Conservation (phyloP, 2,329 filamentous ascomycete species). For the Ophiostoma tasmaniense region DNA sequence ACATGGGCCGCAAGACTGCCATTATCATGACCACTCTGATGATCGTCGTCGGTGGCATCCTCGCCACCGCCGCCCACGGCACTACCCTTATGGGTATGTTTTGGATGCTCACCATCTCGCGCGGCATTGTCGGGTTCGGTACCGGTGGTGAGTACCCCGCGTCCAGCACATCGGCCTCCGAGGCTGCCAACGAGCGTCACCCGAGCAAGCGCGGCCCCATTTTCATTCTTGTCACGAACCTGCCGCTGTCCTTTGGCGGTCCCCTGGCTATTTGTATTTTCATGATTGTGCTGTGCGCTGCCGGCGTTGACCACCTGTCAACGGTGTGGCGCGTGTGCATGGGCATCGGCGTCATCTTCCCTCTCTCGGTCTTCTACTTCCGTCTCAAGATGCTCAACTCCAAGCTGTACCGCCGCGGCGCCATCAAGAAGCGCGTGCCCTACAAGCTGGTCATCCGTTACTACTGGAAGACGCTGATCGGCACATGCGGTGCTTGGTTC, state of each 20-base stretch:
- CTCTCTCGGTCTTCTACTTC: slow-evolving; percentile 45
- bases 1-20: slow-evolving; percentile 40
- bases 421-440: slow-evolving; percentile 37
- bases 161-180: slow-evolving; percentile 39
- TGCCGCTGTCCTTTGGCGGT: slow-evolving; percentile 42
- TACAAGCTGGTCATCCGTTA: slow-evolving; percentile 39
- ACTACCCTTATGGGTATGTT: slow-evolving; percentile 33
- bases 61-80: slow-evolving; percentile 40
- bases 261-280: slow-evolving; percentile 42
- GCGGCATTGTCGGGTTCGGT: slow-evolving; percentile 35
- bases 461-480: slow-evolving; percentile 42
- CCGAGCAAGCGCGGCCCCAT: slow-evolving; percentile 36
- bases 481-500: slow-evolving; percentile 44
- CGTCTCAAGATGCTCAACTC: slow-evolving; percentile 44
- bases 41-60: slow-evolving; percentile 35
- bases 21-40: slow-evolving; percentile 39
- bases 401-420: slow-evolving; percentile 38
- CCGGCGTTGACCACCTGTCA: slow-evolving; percentile 30
- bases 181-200: slow-evolving; percentile 43
- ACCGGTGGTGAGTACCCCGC: slow-evolving; percentile 48
- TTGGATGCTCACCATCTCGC: slow-evolving; percentile 41
- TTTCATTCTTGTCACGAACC: slow-evolving; percentile 46
- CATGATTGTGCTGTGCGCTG: slow-evolving; percentile 42
- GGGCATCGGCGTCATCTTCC: slow-evolving; percentile 41
- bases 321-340: slow-evolving; percentile 44